Percentiles rank a stretch among this genome's conserved stretches.
Conservation (phyloP, 176 grass and related monocot species). For the Eragrostis curvula region DNA sequence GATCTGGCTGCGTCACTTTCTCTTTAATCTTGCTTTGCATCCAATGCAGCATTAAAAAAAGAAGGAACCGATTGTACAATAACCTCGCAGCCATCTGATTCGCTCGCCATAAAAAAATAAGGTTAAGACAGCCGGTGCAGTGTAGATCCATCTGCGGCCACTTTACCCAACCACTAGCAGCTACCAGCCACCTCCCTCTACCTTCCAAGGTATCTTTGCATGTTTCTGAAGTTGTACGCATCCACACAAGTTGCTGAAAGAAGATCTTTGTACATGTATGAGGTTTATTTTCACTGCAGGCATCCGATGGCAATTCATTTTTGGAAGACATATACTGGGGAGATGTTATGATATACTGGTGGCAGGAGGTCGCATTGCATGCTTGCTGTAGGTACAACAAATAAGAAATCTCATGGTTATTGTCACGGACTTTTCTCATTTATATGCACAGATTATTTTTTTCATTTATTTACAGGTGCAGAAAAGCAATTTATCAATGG, state of each 20-base stretch:
- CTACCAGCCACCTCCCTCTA: background rate
- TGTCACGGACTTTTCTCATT: background rate
- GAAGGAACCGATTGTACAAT: background rate
- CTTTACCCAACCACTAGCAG: constrained; percentile 41
- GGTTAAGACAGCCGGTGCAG: background rate
- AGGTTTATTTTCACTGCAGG: background rate
- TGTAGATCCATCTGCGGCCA: constrained; percentile 29
- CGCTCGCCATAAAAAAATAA: background rate
- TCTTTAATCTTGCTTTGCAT: constrained; percentile 25
- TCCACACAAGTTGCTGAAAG: background rate
- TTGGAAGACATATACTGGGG: background rate
- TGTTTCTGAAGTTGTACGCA: constrained; percentile 12
- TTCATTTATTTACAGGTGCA: background rate
- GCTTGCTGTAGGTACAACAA: background rate
- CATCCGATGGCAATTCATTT: constrained; percentile 33
- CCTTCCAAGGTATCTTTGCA: constrained; percentile 46
- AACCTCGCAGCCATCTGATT: background rate
- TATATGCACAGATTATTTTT: no score
- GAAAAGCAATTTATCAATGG: background rate
- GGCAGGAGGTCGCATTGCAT: background rate
- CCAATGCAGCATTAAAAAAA: constrained; percentile 7
- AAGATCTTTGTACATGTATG: constrained; percentile 20
- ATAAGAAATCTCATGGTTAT: background rate
- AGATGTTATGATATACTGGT: background rate
- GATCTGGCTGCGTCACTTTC: background rate